These are phyloP conservation scores for Chlamydomonas sphaeroides DNA, from an alignment of 139 green algal genomes.

Conservation along the genomic window DNA sequence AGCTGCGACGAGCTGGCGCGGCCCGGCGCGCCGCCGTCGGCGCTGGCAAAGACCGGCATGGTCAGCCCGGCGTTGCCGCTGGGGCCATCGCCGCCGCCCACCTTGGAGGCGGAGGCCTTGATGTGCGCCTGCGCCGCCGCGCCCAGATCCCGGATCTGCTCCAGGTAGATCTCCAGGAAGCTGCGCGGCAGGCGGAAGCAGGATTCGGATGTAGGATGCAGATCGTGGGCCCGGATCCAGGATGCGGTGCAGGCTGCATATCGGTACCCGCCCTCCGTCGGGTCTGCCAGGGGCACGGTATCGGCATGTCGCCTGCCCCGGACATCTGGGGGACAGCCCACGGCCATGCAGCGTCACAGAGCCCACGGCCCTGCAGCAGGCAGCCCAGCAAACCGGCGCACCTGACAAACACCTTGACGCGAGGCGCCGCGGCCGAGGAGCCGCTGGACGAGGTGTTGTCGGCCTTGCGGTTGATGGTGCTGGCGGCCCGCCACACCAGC, in stretches of 20 bases:
- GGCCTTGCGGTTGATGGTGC: constrained; percentile 14
- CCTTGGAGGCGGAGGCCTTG: background rate
- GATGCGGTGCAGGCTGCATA: no score
- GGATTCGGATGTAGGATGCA: background rate
- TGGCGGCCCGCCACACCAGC: constrained; percentile 32
- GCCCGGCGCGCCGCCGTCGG: background rate
- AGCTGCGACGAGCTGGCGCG: background rate
- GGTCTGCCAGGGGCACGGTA: no score
- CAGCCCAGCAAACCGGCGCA: background rate
- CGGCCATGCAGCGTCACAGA: no score
- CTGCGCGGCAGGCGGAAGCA: no score
- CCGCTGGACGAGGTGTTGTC: background rate
- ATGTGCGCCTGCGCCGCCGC: constrained; percentile 21
- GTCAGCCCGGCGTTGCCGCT: background rate
- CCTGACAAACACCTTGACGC: constrained; percentile 28
- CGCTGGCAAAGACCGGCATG: background rate
- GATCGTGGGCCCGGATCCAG: no score
- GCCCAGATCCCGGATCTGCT: constrained; percentile 50
- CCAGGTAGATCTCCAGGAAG: constrained; percentile 67
- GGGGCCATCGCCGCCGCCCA: background rate
- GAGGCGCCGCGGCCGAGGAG: background rate
- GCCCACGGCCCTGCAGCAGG: no score
- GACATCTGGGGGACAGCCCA: no score
- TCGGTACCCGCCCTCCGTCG: no score
- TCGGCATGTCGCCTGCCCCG: no score